Conservation (phyloP, 129 eudicot species). For the Kitagawia praeruptora region DNA sequence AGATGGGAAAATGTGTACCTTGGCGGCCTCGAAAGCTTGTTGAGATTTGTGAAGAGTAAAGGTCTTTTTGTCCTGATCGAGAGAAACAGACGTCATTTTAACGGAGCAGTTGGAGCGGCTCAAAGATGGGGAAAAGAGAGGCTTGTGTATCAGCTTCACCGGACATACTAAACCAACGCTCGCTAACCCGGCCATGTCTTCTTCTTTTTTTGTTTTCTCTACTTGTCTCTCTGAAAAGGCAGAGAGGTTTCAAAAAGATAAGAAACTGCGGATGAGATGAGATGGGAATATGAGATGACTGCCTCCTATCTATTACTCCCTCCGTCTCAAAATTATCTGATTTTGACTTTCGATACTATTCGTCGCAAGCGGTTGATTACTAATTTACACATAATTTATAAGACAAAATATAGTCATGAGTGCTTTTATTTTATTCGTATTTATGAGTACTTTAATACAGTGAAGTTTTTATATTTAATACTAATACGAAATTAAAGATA, state of each 20-base stretch:
- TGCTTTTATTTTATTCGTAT: no score
- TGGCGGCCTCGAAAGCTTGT: conserved; percentile 82
- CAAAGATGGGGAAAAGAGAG: conserved; percentile 17
- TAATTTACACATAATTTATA: no score
- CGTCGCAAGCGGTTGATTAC: no score
- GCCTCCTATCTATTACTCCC: no score
- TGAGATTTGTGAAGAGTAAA: conserved; percentile 74
- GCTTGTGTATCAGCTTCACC: conserved; percentile 24
- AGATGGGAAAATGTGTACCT: conserved; percentile 27
- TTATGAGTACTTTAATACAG: no score
- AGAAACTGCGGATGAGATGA: not conserved
- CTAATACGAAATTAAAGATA: no score
- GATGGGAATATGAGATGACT: not conserved
- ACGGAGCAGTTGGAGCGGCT: conserved; percentile 29
- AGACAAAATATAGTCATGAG: no score
- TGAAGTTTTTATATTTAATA: no score
- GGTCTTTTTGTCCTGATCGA: conserved; percentile 59
- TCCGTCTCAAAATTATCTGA: no score
- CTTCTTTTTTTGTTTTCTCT: not conserved
- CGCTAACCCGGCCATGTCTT: conserved; percentile 23
- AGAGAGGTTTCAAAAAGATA: not conserved
- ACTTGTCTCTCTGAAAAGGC: no score
- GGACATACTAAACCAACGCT: conserved; percentile 46
- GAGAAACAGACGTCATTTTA: conserved; percentile 35
- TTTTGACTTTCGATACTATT: no score